Evolutionary conservation across 805 yeast species (phyloP).

Genomic region (Sugiyamaella mastotermitis): DNA sequence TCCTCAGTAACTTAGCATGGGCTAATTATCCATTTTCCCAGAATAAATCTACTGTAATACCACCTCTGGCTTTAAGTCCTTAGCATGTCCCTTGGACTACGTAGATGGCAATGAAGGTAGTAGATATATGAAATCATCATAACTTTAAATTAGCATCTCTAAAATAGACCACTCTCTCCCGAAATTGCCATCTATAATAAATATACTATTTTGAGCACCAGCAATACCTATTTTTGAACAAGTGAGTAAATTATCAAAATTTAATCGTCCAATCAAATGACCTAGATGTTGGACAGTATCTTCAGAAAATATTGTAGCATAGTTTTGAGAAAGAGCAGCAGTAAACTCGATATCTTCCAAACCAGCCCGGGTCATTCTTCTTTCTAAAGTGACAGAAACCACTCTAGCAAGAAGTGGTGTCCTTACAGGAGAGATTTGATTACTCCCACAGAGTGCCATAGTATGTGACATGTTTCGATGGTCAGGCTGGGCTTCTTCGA

Average conservation of each 20-base stretch:
- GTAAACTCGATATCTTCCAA: conserved; percentile 11
- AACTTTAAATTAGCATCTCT: no score
- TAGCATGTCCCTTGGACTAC: no score
- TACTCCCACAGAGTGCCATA: conserved; percentile 7
- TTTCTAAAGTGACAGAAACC: conserved; percentile 2
- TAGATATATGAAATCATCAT: no score
- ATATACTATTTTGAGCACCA: no score
- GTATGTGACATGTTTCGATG: conserved; percentile 14
- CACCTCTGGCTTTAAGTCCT: no score
- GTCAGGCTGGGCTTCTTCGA: no score
- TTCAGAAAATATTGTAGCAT: conserved; percentile 6
- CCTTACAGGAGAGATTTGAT: conserved; percentile 5
- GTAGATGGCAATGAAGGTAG: no score
- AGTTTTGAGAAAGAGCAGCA: conserved; percentile 6
- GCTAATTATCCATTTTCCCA: no score
- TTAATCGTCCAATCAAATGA: conserved; percentile 8
- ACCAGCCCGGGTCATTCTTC: conserved; percentile 3
- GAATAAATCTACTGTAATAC: no score
- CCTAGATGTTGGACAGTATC: conserved; percentile 5
- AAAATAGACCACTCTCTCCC: no score
- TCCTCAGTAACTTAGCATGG: no score
- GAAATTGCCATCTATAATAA: no score
- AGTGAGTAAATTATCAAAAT: conserved; percentile 8
- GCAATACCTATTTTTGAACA: conserved; percentile 12
- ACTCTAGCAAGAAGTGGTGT: conserved; percentile 8